Conservation (phyloP, 2,329 filamentous ascomycete genomes). For the Metarhizium humberi region DNA sequence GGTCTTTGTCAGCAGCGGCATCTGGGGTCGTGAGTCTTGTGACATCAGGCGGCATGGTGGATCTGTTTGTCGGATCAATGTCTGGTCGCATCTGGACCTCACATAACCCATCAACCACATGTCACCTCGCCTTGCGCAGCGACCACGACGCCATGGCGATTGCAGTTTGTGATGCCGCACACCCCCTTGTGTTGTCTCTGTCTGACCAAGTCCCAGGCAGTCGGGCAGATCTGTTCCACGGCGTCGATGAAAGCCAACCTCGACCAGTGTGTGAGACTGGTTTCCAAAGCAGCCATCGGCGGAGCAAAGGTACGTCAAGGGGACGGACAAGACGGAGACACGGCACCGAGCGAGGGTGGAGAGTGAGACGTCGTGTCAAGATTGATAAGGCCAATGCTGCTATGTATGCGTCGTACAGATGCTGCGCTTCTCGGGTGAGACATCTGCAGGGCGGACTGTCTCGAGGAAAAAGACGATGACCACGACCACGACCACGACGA, state of each 20-base stretch:
- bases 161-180: constrained; percentile 12
- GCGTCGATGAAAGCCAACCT: constrained; percentile 71
- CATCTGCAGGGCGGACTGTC: constrained; percentile 7
- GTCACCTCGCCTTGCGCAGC: no score
- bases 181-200: background rate
- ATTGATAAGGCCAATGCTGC: no score
- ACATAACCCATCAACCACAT: no score
- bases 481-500: background rate
- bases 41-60: no score
- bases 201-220: constrained; percentile 38
- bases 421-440: constrained; percentile 8
- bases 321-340: background rate
- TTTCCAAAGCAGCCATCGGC: constrained; percentile 62
- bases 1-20: no score
- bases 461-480: background rate
- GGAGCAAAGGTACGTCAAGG: constrained; percentile 60
- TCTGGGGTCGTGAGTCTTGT: no score
- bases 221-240: constrained; percentile 86
- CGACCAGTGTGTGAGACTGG: constrained; percentile 61
- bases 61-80: no score
- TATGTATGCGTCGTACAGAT: no score
- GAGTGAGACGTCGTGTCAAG: background rate
- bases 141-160: constrained; percentile 12
- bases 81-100: no score
- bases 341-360: background rate